Evolutionary conservation across 73 alveolate species (phyloP), one percentile per base, ranked within the genome.

Genomic region (Tetrahymena elliotti): DNA sequence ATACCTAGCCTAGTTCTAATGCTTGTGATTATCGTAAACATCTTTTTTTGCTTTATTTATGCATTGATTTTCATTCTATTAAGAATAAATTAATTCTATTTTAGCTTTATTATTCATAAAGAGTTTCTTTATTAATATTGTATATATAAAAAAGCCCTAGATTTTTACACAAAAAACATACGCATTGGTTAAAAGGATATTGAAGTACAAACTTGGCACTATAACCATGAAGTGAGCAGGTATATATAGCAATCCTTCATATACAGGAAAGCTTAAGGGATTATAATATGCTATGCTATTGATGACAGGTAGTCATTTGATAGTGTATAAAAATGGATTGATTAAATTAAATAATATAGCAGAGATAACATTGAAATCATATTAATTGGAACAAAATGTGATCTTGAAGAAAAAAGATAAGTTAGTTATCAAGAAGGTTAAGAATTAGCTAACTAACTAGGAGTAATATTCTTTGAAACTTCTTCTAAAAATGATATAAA

Each of bases 311-410:
- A 96, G 53, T 96, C 98, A 27, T 96, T 96, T 83, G 97, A 96
- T 10, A 96, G 93, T 82, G 98, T 96, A 94, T 93, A 97, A 38
- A 93, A 96, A 53, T 96, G 98, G 98, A 96, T 96, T 95, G 97
- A 95, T 35, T 96, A 96, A 84, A 96, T 96, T 33, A 97, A 96
- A 54, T 83, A 94, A 93, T 95, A 37, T 88, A 98, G 98, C 24
- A 97, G 96, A 84, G 97, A 97, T 36, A 96, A 96, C 40, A 98
- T 97, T 37, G 94, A 97, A 95, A 97, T 97, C 94, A 96, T 97
- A 38, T 96, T 97, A 84, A 96, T 97, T 39, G 99, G 99, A 36
- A 97, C 97, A 95, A 97, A 97, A 94, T 95, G 96, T 92, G 99
- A 97, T 95, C 88, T 97, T 93, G 98, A 97, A 53, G 96, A 94